Evolutionary conservation across 768 basidiomycete species (phyloP).

Genomic region (Suillus decipiens): DNA sequence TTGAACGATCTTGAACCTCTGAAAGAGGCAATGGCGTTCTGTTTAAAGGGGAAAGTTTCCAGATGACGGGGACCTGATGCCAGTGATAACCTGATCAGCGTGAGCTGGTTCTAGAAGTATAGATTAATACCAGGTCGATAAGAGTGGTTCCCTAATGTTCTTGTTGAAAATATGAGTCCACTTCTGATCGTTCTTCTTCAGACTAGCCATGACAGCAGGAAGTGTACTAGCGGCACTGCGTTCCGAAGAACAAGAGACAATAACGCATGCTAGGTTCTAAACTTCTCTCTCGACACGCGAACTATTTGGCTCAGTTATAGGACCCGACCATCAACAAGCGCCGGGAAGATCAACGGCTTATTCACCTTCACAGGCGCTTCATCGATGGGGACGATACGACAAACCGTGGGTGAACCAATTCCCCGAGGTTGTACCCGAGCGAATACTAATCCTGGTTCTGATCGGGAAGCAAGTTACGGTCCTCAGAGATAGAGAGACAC

Average conservation of each 20-base stretch:
- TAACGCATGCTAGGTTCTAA: not conserved
- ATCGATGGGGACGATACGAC: slow-evolving; percentile 28
- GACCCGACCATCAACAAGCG: not conserved
- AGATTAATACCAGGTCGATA: not conserved
- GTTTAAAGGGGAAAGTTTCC: not conserved
- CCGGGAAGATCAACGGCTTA: slow-evolving; percentile 1
- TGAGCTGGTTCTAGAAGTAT: not conserved
- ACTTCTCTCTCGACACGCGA: not conserved
- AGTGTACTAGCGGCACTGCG: not conserved
- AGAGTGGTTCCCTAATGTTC: not conserved
- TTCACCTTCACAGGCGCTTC: slow-evolving; percentile 17
- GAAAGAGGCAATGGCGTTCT: not conserved
- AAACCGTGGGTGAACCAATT: slow-evolving; percentile 23
- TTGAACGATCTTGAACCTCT: not conserved
- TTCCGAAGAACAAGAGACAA: not conserved
- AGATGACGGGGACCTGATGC: not conserved
- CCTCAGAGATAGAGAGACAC: not conserved
- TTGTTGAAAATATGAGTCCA: not conserved
- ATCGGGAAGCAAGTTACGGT: slow-evolving; percentile 20
- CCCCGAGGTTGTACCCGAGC: slow-evolving; percentile 23
- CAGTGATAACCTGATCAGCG: not conserved
- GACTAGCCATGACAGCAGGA: not conserved
- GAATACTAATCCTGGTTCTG: slow-evolving; percentile 32
- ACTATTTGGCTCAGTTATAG: not conserved
- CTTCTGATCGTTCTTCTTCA: slow-evolving; percentile 3